Evolutionary conservation across 2,329 filamentous ascomycete genomes (phyloP), one percentile per base, ranked within the genome.

Genomic region (Aspergillus ochraceoroseus): DNA sequence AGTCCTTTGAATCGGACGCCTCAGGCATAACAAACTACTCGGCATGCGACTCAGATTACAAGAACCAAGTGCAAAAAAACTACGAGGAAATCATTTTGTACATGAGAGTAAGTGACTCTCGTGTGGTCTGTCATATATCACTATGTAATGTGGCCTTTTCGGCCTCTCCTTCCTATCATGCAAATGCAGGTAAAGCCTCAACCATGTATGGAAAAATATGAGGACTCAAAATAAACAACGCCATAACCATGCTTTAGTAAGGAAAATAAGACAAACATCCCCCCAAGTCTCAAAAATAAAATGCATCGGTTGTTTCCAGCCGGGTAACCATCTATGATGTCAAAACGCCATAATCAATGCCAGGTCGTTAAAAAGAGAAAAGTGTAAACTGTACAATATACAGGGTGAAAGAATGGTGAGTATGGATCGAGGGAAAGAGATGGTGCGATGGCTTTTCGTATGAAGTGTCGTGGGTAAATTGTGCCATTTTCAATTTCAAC

Each of bases 391-490:
- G 44, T 51, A 49, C 49, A 53, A 26, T n/a, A 46, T 52, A 47
- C 32, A 49, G 36, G 30, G 15, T 22, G 13, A 32, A 37, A 27
- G 29, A 19, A 22, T n/a, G 14, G 26, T 28, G 29, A 38, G 29
- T 22, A 25, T 25, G 23, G 30, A 35, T 18, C 18, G 13, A 32
- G 35, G 26, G 34, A 32, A 38, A 48, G 49, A 38, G 37, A 43
- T 50, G 41, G 29, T 47, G 48, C 49, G 57, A 22, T 11, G 41
- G 38, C 41, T 41, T 51, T 43, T 59, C 55, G 46, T 59, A 39
- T 50, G 40, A 41, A 35, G 36, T 33, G 47, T 63, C 58, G 40
- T 62, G 39, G 40, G 34, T 9, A 31, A 9, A 44, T 34, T 15
- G 34, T 29, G 14, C 7, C 26, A 34, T 33, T 22, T 22, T 22